Conservation (phyloP, 257 asterid genomes). For the Gentiana straminea region DNA sequence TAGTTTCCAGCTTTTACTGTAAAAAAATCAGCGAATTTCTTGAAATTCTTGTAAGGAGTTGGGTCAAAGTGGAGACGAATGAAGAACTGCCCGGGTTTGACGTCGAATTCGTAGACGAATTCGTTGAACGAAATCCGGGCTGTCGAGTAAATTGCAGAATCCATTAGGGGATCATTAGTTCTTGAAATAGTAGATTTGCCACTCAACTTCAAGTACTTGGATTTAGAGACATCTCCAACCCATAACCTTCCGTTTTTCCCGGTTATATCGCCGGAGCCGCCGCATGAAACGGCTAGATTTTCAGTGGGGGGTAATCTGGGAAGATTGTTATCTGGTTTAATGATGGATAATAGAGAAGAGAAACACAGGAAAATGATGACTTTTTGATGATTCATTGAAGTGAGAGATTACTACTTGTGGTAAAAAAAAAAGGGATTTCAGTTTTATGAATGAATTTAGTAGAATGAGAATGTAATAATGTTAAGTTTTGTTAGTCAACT, state of each 20-base stretch:
- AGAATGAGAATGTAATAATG: too few species aligned
- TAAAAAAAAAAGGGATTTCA: too few species aligned
- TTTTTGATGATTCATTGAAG: too few species aligned
- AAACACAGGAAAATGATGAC: slow-evolving; percentile 7
- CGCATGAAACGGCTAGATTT: slow-evolving; percentile 41
- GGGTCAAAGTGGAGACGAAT: slow-evolving; percentile 27
- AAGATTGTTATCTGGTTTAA: slow-evolving; percentile 1
- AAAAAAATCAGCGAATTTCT: slow-evolving; percentile 16
- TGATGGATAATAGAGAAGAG: slow-evolving; percentile 2
- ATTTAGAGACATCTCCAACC: slow-evolving; percentile 28
- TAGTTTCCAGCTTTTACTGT: slow-evolving; percentile 16
- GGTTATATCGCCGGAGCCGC: slow-evolving; percentile 27
- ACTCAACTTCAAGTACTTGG: slow-evolving; percentile 19
- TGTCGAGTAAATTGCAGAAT: slow-evolving; percentile 14
- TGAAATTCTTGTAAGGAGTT: slow-evolving; percentile 17
- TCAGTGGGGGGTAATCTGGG: slow-evolving; percentile 17
- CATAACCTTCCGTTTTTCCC: slow-evolving; percentile 40
- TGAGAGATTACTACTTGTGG: too few species aligned
- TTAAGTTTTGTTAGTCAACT: too few species aligned
- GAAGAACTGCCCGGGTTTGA: slow-evolving; percentile 17
- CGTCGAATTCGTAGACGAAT: slow-evolving; percentile 15
- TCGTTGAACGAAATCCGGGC: slow-evolving; percentile 20
- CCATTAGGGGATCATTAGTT: neutral
- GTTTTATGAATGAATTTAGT: too few species aligned
- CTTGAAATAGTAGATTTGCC: slow-evolving; percentile 37